Conservation (phyloP, 2,329 filamentous ascomycete species). For the Diaporthe capsici region DNA sequence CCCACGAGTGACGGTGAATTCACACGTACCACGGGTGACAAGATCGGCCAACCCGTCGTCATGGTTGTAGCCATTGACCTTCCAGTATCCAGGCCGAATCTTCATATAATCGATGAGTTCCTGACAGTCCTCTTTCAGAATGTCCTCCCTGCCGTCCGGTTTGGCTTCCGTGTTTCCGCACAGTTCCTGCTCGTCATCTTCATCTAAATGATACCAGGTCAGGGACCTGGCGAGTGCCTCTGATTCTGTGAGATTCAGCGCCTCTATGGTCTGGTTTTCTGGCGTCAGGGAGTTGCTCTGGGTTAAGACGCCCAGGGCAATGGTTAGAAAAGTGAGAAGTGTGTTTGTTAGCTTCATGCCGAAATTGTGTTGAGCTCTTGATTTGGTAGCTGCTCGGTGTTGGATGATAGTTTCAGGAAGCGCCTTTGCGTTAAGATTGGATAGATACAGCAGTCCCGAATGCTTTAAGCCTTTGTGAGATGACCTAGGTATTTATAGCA, state of each 20-base stretch:
- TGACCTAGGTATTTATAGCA: not conserved
- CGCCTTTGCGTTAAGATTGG: not conserved
- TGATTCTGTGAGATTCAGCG: not conserved
- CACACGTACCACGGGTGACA: not conserved
- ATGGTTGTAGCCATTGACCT: conserved; percentile 6
- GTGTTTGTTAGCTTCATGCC: conserved; percentile 15
- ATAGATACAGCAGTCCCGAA: not conserved
- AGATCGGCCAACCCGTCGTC: not conserved
- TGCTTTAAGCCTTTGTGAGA: not conserved
- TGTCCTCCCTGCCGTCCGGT: not conserved
- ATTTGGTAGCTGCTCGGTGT: not conserved
- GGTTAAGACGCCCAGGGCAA: not conserved
- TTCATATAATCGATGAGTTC: not conserved
- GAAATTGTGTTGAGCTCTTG: not conserved
- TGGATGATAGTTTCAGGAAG: not conserved
- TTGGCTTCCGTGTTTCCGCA: not conserved
- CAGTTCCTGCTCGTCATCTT: conserved; percentile 4
- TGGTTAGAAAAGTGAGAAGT: not conserved
- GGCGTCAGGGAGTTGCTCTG: not conserved
- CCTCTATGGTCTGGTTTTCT: not conserved
- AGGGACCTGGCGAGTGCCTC: not conserved
- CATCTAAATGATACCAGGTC: conserved; percentile 17
- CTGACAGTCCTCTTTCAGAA: not conserved
- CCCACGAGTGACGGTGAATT: not conserved
- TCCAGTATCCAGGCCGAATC: not conserved